Evolutionary conservation across 257 asterid genomes (phyloP), one percentile per base, ranked within the genome.

Genomic region (Pogostemon cablin): DNA sequence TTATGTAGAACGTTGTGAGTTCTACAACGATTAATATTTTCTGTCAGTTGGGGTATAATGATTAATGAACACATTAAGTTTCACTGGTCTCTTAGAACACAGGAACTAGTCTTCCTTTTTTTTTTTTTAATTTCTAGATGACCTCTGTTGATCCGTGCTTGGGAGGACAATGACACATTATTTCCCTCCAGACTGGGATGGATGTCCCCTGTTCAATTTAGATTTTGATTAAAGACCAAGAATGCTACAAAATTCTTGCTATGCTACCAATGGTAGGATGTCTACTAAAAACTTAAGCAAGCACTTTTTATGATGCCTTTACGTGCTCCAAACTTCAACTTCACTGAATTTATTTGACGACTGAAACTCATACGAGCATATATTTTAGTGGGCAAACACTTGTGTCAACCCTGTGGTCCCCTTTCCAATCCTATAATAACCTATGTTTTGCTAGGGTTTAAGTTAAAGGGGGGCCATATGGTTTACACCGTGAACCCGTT

Each of bases 91-190:
- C n/a, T 68, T 4, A 44, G 4, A 47, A 68, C 49, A 15, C 62
- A 1, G 7, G 10, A 25, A 25, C 32, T 25, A 25, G 32, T 25
- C 32, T 25, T 25, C 32, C 32, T 25, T 25, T 25, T 25, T 25
- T 25, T 25, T 25, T 25, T 25, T 25, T 43, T 5, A 3, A 3
- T 17, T n/a, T 54, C 37, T 4, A n/a, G 20, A n/a, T 12, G 6
- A 47, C 57, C 47, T 56, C 57, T 62, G 25, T 41, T 55, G 40
- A n/a, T 57, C 67, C 57, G 5, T 20, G 59, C 44, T 55, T n/a
- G 53, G 20, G 47, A 9, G 69, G 57, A 10, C 15, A 44, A 15
- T 67, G 56, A 35, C 38, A 5, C 12, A 50, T 62, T 37, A 35
- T 42, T 50, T 60, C 46, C 12, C 68, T 38, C 41, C 53, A 35